A percentile compares a stretch with the other conserved stretches of the same genome.
Conservation (phyloP, 352 stramenopile species). For the Pythium apleroticum region DNA sequence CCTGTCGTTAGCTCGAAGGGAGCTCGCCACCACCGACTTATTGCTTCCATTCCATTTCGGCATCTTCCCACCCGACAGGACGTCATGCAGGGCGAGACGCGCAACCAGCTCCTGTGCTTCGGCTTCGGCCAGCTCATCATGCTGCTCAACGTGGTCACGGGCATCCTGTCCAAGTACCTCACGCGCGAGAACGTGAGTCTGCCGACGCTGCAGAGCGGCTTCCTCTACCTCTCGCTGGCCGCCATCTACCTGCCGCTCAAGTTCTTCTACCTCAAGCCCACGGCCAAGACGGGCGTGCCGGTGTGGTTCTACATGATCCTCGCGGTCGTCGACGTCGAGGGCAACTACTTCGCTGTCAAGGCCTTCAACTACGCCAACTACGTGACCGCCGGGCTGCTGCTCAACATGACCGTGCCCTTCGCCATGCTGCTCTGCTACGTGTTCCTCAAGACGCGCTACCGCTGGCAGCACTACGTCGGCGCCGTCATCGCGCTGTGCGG, state of each 20-base stretch:
- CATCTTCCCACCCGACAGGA: background rate
- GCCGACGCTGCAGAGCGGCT: conserved; percentile 59
- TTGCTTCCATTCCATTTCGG: background rate
- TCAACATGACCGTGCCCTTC: conserved; percentile 73
- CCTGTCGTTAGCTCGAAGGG: background rate
- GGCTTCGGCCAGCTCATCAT: conserved; percentile 72
- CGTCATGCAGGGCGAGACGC: conserved; percentile 9
- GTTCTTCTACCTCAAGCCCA: conserved; percentile 34
- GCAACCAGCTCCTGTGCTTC: conserved; percentile 52
- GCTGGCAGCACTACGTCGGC: conserved; percentile 47
- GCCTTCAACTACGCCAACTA: conserved; percentile 76
- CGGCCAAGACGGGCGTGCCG: conserved; percentile 31
- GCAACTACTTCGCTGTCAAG: conserved; percentile 74
- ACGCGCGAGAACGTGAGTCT: conserved; percentile 45
- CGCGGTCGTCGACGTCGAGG: conserved; percentile 59
- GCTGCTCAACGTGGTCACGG: conserved; percentile 56
- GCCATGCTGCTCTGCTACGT: conserved; percentile 65
- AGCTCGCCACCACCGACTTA: background rate
- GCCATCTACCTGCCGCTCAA: conserved; percentile 47
- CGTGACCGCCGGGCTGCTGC: conserved; percentile 56
- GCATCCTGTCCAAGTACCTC: conserved; percentile 64
- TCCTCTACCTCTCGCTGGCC: conserved; percentile 54
- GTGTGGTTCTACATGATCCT: conserved; percentile 70
- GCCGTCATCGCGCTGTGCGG: conserved; percentile 42
- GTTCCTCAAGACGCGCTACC: conserved; percentile 71